Base-by-base conservation (phyloP, 1,284 basidiomycete genomes). In the Kwoniella shivajii region DNA sequence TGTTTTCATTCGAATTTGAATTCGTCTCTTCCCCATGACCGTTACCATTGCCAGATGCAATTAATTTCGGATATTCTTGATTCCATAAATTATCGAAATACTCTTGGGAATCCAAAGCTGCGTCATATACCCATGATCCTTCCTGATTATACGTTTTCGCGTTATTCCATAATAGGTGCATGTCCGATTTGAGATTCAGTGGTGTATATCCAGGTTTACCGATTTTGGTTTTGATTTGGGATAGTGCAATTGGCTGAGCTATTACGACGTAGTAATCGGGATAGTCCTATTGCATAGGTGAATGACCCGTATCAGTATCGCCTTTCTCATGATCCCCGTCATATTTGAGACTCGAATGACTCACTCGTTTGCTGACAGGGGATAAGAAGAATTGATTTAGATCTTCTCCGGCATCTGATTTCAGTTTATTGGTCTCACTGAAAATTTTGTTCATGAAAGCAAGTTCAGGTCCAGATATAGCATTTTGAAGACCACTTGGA, bases 101-200 rank as follows among this genome's bases (percentile, higher is more conserved):
- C 69, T 87, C 88, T 80, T 93, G 88, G 87, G 95, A 90, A 78
- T 90, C 88, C 52, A 90, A 86, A 2, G 95, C 93, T 64, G 97
- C 92, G 63, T 90, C 83, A 79, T 92, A 96, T 29, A 98, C 93
- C 87, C 90, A 89, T 0, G 90, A 92, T 1, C 68, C 76, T 50
- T 75, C 72, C 53, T 72, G 50, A 76, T 94, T 90, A 80, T 92
- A 95, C 38, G 85, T 89, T 69, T 89, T 85, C 4, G 95, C 94
- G 72, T 99, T 99, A 73, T 85, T 83, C 77, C 95, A 95, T 88
- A 98, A 92, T 49, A 92, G 83, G 60, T 79, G 74, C 65, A 91
- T 91, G 78, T 98, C 94, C 48, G 86, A 84, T 51, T 84, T 83
- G 80, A 88, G 93, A 47, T 83, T 80, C 33, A 84, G 80, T 41